phyloP scores from a whole-genome alignment of 257 asterid species.

The Salvia miltiorrhiza region DNA sequence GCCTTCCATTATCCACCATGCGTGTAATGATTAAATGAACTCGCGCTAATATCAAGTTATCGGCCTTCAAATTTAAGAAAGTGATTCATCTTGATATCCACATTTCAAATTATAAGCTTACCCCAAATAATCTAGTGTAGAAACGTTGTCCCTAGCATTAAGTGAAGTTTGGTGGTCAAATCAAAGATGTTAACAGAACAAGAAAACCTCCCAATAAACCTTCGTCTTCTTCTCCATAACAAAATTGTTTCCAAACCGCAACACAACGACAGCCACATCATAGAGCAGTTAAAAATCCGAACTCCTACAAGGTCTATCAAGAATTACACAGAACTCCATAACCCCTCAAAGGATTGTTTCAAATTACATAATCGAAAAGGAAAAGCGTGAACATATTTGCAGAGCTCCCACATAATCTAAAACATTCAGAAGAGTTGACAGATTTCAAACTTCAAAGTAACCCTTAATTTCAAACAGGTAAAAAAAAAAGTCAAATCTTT shows the following conservation, averaged over 20 bases:
- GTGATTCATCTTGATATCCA: conserved; percentile 5
- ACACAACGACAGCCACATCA: neutral
- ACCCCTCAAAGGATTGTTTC: conserved; percentile 11
- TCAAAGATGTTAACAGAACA: neutral
- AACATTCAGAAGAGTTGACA: neutral
- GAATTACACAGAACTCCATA: neutral
- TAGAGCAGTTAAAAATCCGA: conserved; percentile 8
- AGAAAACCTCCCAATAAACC: neutral
- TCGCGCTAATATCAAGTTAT: neutral
- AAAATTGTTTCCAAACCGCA: neutral
- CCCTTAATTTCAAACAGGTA: neutral
- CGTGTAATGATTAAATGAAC: neutral
- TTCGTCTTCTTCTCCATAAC: too few relatives aligned
- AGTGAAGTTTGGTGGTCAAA: conserved; percentile 1
- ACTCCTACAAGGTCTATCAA: neutral
- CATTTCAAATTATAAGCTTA: neutral
- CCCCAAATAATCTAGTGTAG: neutral
- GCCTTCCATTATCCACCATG: neutral
- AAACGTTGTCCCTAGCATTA: neutral
- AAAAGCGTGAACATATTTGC: neutral
- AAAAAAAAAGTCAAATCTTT: neutral
- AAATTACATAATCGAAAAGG: neutral
- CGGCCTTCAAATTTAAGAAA: conserved; percentile 1
- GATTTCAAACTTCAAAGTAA: conserved; percentile 8
- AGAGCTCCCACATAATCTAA: conserved; percentile 8